phyloP scores from a whole-genome alignment of 2,329 filamentous ascomycete genomes.

The Daldinia sp. region DNA sequence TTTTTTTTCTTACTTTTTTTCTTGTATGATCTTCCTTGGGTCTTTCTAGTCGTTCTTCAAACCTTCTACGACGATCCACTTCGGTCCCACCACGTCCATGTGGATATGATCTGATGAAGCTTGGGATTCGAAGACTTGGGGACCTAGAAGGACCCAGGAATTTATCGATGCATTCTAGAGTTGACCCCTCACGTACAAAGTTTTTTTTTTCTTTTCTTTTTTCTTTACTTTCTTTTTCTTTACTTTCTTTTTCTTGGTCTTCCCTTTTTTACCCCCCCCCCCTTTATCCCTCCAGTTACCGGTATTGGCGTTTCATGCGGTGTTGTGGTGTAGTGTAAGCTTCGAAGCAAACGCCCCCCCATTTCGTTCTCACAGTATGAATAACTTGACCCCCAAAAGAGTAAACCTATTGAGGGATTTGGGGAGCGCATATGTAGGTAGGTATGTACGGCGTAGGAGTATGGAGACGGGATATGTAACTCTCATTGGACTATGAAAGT shows the following conservation, averaged over 20 bases:
- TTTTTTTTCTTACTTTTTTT: neutral
- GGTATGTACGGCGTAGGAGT: neutral
- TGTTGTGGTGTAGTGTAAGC: neutral
- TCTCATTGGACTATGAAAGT: slow-evolving; percentile 6
- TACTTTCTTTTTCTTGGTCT: neutral
- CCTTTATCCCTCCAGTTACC: neutral
- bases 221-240: neutral
- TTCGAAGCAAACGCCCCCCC: neutral
- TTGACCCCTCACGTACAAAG: slow-evolving; percentile 14
- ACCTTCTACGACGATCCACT: slow-evolving; percentile 32
- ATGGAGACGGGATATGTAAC: neutral
- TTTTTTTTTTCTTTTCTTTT: slow-evolving; percentile 3
- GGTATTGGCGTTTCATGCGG: neutral
- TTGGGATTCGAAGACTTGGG: too few species aligned
- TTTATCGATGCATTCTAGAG: slow-evolving; percentile 15
- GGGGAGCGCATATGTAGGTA: neutral
- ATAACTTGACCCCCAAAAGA: neutral
- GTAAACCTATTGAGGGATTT: neutral
- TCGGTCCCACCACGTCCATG: slow-evolving; percentile 29
- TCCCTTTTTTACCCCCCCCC: neutral
- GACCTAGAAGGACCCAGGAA: neutral
- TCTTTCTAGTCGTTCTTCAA: slow-evolving; percentile 35
- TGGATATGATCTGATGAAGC: slow-evolving; percentile 26
- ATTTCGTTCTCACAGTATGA: neutral
- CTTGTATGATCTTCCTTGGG: neutral